Conservation (phyloP, 768 basidiomycete genomes). For the Megacollybia marginata region DNA sequence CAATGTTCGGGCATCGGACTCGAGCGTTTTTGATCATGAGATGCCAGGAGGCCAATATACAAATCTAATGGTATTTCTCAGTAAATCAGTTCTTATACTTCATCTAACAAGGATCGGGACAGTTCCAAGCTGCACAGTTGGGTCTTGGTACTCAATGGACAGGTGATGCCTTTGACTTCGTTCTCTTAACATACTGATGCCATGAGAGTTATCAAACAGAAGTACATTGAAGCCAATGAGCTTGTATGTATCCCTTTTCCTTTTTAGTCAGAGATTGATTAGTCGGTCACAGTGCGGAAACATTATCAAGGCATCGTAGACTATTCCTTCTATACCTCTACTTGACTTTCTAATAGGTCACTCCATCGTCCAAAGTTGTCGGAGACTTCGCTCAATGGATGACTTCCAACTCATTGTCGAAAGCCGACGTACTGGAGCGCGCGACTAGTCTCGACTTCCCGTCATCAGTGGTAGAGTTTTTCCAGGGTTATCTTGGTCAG, state of each 20-base stretch:
- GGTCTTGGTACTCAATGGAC: conserved; percentile 97
- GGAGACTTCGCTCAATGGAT: conserved; percentile 99
- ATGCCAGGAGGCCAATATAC: conserved; percentile 99
- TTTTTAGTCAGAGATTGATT: conserved; percentile 6
- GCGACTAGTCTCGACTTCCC: conserved; percentile 96
- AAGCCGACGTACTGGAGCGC: conserved; percentile 77
- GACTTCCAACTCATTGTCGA: conserved; percentile 88
- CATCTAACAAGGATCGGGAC: conserved; percentile 1
- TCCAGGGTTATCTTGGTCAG: conserved; percentile 98
- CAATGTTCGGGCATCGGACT: conserved; percentile 94
- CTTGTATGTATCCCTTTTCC: conserved; percentile 45
- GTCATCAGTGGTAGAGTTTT: conserved; percentile 94
- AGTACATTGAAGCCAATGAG: conserved; percentile 96
- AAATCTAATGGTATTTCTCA: conserved; percentile 67
- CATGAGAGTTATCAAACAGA: conserved; percentile 83
- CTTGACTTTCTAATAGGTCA: conserved; percentile 47
- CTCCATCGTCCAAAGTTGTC: conserved; percentile 97
- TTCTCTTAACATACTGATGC: neutral
- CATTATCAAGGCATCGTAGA: conserved; percentile 72
- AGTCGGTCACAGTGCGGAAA: conserved; percentile 70
- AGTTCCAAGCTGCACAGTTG: conserved; percentile 98
- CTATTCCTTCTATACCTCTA: neutral
- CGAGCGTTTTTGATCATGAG: conserved; percentile 97
- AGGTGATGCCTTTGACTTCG: conserved; percentile 33
- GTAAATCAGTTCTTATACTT: no score